Conservation (phyloP, 2,329 filamentous ascomycete species). For the Trichoderma gracile region DNA sequence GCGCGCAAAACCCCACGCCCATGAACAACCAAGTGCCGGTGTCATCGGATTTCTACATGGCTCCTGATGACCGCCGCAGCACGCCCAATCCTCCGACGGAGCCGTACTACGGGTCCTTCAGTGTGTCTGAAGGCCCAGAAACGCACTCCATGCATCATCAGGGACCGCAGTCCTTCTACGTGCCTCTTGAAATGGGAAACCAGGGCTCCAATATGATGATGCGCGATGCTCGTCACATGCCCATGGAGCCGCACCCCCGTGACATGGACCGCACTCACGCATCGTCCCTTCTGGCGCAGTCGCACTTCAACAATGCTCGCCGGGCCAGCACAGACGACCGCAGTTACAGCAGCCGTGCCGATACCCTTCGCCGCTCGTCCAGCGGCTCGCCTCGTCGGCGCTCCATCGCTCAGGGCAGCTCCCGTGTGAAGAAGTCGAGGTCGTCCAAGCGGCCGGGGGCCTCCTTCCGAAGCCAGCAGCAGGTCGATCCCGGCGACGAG, state of each 20-base stretch:
- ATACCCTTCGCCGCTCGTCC: slow-evolving; percentile 29
- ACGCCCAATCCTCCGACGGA: slow-evolving; percentile 41
- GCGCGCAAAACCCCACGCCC: slow-evolving; percentile 49
- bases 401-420: slow-evolving; percentile 28
- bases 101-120: slow-evolving; percentile 41
- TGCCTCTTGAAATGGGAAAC: slow-evolving; percentile 33
- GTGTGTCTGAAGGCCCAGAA: slow-evolving; percentile 39
- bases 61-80: slow-evolving; percentile 38
- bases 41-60: slow-evolving; percentile 42
- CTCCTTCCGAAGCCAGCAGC: slow-evolving; percentile 23
- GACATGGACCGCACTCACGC: slow-evolving; percentile 29
- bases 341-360: slow-evolving; percentile 10
- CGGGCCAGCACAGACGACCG: slow-evolving; percentile 33
- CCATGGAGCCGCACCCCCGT: slow-evolving; percentile 33
- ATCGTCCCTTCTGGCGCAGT: slow-evolving; percentile 32
- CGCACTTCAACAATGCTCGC: slow-evolving; percentile 30
- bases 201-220: slow-evolving; percentile 34
- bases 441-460: slow-evolving; percentile 25
- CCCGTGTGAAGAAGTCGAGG: slow-evolving; percentile 35
- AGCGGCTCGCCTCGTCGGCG: slow-evolving; percentile 36
- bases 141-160: slow-evolving; percentile 31
- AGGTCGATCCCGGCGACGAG: slow-evolving; percentile 34
- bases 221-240: slow-evolving; percentile 29
- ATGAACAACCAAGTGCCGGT: slow-evolving; percentile 44
- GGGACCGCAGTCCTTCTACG: slow-evolving; percentile 35